Base-by-base conservation (phyloP, 1,284 basidiomycete species). In the Rhodotorula sp. region DNA sequence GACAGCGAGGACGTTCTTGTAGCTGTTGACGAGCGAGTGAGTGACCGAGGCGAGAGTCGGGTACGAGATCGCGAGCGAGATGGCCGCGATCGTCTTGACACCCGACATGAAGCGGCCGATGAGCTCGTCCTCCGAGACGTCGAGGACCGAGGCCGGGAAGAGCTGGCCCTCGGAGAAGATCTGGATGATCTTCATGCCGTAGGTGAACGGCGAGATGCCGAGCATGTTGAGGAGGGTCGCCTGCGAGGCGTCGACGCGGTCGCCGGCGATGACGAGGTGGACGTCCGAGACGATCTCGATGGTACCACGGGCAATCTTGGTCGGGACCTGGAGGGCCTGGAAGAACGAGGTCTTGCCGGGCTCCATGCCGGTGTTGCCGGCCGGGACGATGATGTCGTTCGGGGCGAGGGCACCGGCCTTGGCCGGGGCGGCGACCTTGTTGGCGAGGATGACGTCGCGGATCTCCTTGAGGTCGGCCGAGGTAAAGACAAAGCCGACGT, bases 341-440 rank as follows among this genome's bases (percentile, higher is more conserved):
- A 99, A 99, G 93, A 99, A 99, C 80, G 94, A 95, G 74, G 94
- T 97, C 87, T 97, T 97, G 81, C 94, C 94, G 80, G 95, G 95
- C 84, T 98, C 97, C 95, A 99, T 99, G 84, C 95, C 95, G 72
- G 95, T 99, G 90, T 98, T 98, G 76, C 94, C 92, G 69, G 89
- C 93, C 66, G 93, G 91, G 80, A 99, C 92, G 77, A 83, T 86
- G 82, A 99, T 95, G 81, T 98, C 90, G 84, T 86, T 88, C 79
- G 95, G 92, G 58, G 95, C 94, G 79, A 89, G 88, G 67, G 95
- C 95, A 88, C 95, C 95, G 78, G 97, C 95, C 88, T 95, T 93
- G 78, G 95, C 95, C 70, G 95, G 95, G 62, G 95, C 95, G 74
- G 93, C 93, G 77, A 99, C 95, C 85, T 94, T 94, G 91, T 99